Evolutionary conservation across 1,139 yeast species (phyloP), one percentile per base, ranked within the genome.

Genomic region (Geotrichum restrictum): DNA sequence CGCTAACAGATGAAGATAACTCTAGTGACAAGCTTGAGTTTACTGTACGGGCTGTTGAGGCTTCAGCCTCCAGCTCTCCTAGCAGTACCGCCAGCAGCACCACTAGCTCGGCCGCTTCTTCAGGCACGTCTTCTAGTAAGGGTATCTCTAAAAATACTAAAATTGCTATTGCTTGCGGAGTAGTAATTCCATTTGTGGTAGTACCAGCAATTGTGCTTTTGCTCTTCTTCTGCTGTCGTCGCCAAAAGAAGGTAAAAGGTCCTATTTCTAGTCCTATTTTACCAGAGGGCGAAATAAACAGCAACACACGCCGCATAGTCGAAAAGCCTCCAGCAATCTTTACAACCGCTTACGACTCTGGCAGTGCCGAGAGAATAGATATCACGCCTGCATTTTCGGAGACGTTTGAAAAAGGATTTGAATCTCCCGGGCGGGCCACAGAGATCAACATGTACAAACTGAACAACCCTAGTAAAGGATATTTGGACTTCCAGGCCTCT

Each of bases 121-220:
- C 60, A 7, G 42, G 65, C 3, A 36, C 64, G 37, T 18, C 29
- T 14, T 18, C 45, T 65, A 5, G 34, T 66, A 1, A 53, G 64
- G 40, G 57, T 65, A 24, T 57, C 60, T 45, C 60, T 45, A 72
- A 69, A 49, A 77, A 77, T 58, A 76, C 78, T 4, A 76, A 78
- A 4, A 73, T 88, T 21, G 96, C 95, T 0, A 85, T 91, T 64
- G 95, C 89, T 0, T 78, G 91, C 57, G 97, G 96, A 51, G 93
- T 86, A n/a, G 87, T 85, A 4, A 77, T 91, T 49, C 96, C 96
- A 1, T 68, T 79, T 0, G 75, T 74, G 22, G 72, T 79, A 0
- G 62, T 87, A 8, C 64, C 79, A 1, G 64, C 79, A 0, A 72
- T 76, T 1, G 73, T 74, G 0, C 53, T 85, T 1, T 51, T 88